These are phyloP conservation scores for Calocybe indica DNA, from an alignment of 768 basidiomycete genomes.

Conservation along the genomic window DNA sequence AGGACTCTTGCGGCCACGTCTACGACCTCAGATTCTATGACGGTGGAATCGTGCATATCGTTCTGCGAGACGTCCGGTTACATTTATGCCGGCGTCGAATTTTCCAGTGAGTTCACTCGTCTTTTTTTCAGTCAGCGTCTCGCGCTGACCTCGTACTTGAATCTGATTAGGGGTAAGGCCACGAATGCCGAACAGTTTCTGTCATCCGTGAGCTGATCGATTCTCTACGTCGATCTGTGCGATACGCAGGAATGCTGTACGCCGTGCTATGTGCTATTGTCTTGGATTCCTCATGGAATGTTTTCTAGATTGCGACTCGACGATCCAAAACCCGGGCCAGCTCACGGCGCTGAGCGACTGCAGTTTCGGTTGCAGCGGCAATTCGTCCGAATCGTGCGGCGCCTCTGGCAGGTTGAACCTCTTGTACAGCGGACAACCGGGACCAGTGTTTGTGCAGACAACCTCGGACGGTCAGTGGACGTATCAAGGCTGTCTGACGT, in stretches of 20 bases:
- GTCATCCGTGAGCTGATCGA: neutral
- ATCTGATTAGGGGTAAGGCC: conserved; percentile 9
- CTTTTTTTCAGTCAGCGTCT: neutral
- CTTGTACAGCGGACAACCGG: conserved; percentile 46
- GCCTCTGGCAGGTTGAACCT: conserved; percentile 45
- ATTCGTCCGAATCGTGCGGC: conserved; percentile 49
- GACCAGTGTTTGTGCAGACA: conserved; percentile 28
- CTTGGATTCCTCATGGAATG: neutral
- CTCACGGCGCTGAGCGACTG: conserved; percentile 42
- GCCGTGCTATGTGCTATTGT: conserved; percentile 5
- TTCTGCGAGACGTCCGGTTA: conserved; percentile 31
- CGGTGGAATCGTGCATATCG: conserved; percentile 35
- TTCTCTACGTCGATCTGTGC: neutral
- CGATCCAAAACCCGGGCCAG: conserved; percentile 41
- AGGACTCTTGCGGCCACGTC: conserved; percentile 47
- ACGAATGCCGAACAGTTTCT: neutral
- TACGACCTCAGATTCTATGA: conserved; percentile 47
- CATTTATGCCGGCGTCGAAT: conserved; percentile 62
- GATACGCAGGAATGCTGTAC: conserved; percentile 34
- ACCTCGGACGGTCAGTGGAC: conserved; percentile 38
- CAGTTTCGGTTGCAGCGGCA: conserved; percentile 46
- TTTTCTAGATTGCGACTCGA: conserved; percentile 52
- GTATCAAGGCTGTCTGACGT: conserved; percentile 65
- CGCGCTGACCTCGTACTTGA: neutral
- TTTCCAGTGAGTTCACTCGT: conserved; percentile 32